These are phyloP conservation scores for Rosa persica DNA, from an alignment of 306 rosid genomes.

Conservation along the genomic window DNA sequence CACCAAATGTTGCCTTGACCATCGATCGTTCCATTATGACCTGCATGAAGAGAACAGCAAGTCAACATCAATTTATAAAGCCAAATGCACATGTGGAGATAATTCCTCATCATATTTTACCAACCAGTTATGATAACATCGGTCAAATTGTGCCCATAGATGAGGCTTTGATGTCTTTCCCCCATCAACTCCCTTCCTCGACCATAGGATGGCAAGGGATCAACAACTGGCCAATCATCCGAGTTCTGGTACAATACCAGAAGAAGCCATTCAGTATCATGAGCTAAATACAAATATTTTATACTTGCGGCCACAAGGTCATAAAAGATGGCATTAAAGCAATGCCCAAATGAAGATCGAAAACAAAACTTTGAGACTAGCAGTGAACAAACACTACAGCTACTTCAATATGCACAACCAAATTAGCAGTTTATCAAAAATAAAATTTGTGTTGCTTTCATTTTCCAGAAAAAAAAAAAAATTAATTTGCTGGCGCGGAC, in stretches of 20 bases:
- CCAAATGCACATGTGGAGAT: constrained; percentile 1
- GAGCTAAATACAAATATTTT: constrained; percentile 9
- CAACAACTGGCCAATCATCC: constrained; percentile 72
- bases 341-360: constrained; percentile 12
- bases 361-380: constrained; percentile 9
- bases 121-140: constrained; percentile 83
- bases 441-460: not conserved
- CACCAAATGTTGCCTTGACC: constrained; percentile 87
- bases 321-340: not conserved
- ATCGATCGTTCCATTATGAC: constrained; percentile 64
- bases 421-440: not conserved
- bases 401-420: not conserved
- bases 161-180: constrained; percentile 72
- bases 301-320: constrained; percentile 19
- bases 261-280: constrained; percentile 23
- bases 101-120: constrained; percentile 21
- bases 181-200: constrained; percentile 89
- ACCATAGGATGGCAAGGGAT: constrained; percentile 87
- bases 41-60: constrained; percentile 40
- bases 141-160: constrained; percentile 66
- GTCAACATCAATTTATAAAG: constrained; percentile 30
- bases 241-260: constrained; percentile 45
- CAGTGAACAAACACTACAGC: constrained; percentile 3
- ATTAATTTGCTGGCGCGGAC: not conserved
- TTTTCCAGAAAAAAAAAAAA: not conserved